Evolutionary conservation across 1,284 basidiomycete genomes (phyloP).

Genomic region (Omphalotus olearius): DNA sequence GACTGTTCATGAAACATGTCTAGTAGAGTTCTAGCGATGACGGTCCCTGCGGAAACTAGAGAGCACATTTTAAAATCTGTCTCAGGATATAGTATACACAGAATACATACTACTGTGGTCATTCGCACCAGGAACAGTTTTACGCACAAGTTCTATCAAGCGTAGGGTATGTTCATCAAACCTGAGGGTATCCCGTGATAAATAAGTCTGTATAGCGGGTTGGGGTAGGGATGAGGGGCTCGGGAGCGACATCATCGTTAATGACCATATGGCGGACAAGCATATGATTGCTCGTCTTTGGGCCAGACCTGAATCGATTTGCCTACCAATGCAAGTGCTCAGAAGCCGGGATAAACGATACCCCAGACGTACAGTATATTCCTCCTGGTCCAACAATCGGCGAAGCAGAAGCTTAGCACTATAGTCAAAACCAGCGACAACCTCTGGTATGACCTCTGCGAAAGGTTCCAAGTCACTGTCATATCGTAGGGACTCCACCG

Average conservation of each 20-base stretch:
- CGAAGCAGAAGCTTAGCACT: conserved; percentile 32
- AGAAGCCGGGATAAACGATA: conserved; percentile 31
- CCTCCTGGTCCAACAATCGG: conserved; percentile 25
- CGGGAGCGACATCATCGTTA: conserved; percentile 33
- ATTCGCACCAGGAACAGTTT: conserved; percentile 20
- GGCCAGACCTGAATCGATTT: conserved; percentile 19
- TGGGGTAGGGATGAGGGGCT: conserved; percentile 12
- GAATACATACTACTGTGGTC: conserved; percentile 18
- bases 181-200: conserved; percentile 20
- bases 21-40: conserved; percentile 28
- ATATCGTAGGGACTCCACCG: conserved; percentile 28
- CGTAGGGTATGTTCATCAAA: conserved; percentile 31
- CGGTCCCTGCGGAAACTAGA: conserved; percentile 24
- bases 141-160: conserved; percentile 21
- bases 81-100: not conserved
- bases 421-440: conserved; percentile 32
- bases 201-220: conserved; percentile 19
- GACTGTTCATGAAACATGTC: conserved; percentile 28
- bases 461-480: conserved; percentile 32
- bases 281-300: conserved; percentile 29
- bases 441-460: conserved; percentile 30
- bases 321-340: conserved; percentile 23
- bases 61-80: not conserved
- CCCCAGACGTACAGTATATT: conserved; percentile 25
- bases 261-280: conserved; percentile 33